Percentiles rank a stretch among this genome's conserved stretches.
Evolutionary conservation across 2,329 filamentous ascomycete genomes (phyloP).

Genomic region (Talaromyces funiculosus): DNA sequence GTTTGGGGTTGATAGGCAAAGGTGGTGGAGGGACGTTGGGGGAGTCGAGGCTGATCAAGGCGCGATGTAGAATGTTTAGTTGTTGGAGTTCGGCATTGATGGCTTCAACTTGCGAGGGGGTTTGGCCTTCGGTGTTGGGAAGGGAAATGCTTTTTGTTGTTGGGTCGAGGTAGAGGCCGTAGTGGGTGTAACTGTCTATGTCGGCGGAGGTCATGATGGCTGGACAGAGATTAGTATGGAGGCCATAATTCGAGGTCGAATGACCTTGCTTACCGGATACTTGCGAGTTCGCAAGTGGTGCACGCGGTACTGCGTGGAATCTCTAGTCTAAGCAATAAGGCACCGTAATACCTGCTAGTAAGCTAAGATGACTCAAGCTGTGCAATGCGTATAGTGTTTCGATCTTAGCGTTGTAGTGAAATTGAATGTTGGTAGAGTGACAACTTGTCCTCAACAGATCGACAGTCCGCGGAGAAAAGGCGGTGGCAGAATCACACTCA

Average conservation of each 20-base stretch:
- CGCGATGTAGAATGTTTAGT: conserved; percentile 73
- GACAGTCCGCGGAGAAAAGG: conserved; percentile 16
- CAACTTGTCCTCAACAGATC: conserved; percentile 22
- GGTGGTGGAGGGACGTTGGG: conserved; percentile 76
- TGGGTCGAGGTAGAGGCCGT: conserved; percentile 78
- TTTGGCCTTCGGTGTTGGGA: conserved; percentile 41
- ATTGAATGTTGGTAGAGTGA: neutral
- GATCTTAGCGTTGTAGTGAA: neutral
- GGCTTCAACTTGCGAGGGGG: conserved; percentile 41
- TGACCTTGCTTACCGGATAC: neutral
- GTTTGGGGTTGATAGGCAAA: conserved; percentile 87
- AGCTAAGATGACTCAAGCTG: neutral
- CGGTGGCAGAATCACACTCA: conserved; percentile 20
- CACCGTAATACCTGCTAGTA: no score
- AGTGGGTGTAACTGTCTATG: conserved; percentile 62
- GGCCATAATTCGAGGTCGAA: neutral
- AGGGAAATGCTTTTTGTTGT: conserved; percentile 67
- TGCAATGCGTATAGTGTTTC: neutral
- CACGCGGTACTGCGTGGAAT: neutral
- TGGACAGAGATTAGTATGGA: neutral
- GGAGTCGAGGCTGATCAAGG: conserved; percentile 59
- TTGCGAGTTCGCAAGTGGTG: neutral
- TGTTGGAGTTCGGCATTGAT: conserved; percentile 62
- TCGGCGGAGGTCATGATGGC: conserved; percentile 8
- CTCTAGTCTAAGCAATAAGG: neutral